Percentiles rank a stretch among this genome's conserved stretches.
These are phyloP conservation scores for Phaeosphaeria sp. DNA, from an alignment of 2,329 filamentous ascomycete species.

Conservation along the genomic window DNA sequence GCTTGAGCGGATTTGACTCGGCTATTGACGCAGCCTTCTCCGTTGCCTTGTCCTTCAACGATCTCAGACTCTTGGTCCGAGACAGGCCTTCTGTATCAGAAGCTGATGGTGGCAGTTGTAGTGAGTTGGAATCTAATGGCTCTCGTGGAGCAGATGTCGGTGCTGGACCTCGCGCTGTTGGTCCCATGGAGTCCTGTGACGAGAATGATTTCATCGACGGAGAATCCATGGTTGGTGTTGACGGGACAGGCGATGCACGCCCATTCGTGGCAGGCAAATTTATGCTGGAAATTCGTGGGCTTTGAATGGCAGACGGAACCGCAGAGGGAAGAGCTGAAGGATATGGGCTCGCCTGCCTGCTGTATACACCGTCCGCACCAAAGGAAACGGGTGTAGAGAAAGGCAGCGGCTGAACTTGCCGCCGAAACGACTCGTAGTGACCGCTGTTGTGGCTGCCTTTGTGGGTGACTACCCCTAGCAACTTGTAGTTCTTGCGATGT, in stretches of 20 bases:
- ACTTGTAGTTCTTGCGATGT: slow-evolving; percentile 78
- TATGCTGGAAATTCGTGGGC: slow-evolving; percentile 52
- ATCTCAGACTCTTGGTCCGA: slow-evolving; percentile 34
- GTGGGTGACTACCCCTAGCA: slow-evolving; percentile 88
- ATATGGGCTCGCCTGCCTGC: slow-evolving; percentile 60
- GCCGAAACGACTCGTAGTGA: slow-evolving; percentile 94
- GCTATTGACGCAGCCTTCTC: slow-evolving; percentile 52
- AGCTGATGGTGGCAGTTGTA: slow-evolving; percentile 22
- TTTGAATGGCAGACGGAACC: slow-evolving; percentile 52
- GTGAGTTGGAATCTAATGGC: slow-evolving; percentile 27
- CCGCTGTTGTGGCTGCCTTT: slow-evolving; percentile 96
- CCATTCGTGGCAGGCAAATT: slow-evolving; percentile 36
- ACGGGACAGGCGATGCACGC: slow-evolving; percentile 31
- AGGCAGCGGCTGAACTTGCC: slow-evolving; percentile 79
- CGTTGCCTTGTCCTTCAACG: slow-evolving; percentile 41
- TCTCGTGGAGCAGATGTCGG: slow-evolving; percentile 41
- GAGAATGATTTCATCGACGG: slow-evolving; percentile 43
- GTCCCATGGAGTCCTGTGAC: slow-evolving; percentile 39
- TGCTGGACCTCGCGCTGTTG: slow-evolving; percentile 27
- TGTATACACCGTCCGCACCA: slow-evolving; percentile 76
- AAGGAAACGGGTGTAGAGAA: slow-evolving; percentile 85
- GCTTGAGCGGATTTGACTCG: slow-evolving; percentile 53
- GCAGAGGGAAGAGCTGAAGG: slow-evolving; percentile 51
- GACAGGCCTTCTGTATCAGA: slow-evolving; percentile 27
- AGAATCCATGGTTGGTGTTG: slow-evolving; percentile 34